Evolutionary conservation across 2,329 filamentous ascomycete genomes (phyloP).

Genomic region (Ceratocystis alfenasii): DNA sequence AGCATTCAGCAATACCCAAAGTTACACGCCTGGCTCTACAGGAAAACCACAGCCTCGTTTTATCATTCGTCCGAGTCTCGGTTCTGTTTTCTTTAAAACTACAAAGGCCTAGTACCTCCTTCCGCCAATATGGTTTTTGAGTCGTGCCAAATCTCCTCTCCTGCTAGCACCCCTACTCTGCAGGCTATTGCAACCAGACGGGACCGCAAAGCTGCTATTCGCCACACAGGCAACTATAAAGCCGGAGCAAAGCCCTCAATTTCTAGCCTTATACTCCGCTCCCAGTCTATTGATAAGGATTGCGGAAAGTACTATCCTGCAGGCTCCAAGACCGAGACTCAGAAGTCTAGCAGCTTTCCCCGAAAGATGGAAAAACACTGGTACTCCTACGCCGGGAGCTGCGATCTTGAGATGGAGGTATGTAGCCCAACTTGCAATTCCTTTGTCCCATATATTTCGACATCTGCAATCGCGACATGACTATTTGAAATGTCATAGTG

Average conservation of each 20-base stretch:
- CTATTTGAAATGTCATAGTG: background rate
- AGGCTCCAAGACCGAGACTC: background rate
- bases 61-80: background rate
- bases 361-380: conserved; percentile 15
- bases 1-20: background rate
- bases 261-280: background rate
- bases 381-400: conserved; percentile 9
- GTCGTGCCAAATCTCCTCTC: background rate
- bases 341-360: background rate
- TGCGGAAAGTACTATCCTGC: background rate
- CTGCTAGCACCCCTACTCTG: background rate
- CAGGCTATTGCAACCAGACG: conserved; percentile 12
- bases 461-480: background rate
- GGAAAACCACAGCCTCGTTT: too few relatives aligned
- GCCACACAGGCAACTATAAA: background rate
- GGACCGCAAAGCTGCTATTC: conserved; percentile 14
- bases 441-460: background rate
- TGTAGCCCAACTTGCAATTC: background rate
- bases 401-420: conserved; percentile 10
- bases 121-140: background rate
- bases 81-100: conserved; percentile 6
- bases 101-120: background rate
- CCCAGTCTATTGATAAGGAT: background rate
- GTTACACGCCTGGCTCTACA: background rate
- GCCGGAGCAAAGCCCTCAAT: background rate